Base-by-base conservation (phyloP, 306 rosid species). In the Sindora glabra region DNA sequence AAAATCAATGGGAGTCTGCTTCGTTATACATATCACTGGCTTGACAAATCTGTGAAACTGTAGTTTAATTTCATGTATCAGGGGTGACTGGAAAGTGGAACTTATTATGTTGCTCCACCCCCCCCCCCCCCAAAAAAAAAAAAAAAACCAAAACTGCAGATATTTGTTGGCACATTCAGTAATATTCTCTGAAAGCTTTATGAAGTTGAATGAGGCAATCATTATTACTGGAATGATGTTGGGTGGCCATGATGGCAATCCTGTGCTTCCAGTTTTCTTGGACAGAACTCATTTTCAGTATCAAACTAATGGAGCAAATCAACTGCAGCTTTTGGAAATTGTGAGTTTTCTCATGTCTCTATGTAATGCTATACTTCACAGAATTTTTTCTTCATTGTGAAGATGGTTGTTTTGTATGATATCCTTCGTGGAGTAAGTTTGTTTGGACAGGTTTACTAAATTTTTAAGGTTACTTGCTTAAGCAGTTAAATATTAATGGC, bases 281-380 rank as follows among this genome's bases (percentile, higher is more conserved):
- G 86, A 87, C 3, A 87, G 81, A 58, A 77, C 67, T 53, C 80
- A 68, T 24, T 77, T 70, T 38, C 83, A 66, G 26, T 86, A 79
- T 77, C 95, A 74, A 67, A 67, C 78, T 41, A 77, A 79, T 75
- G 75, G 73, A 12, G 77, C 96, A 62, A 86, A 79, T 76, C 95
- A 87, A 58, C 77, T 91, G 56, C 96, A 85, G 79, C 55, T 91
- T 83, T 85, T 76, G 86, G 86, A 67, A 91, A 74, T 41, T 63
- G 97, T 91, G 72, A 85, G 89, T 64, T 64, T 58, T 68, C 67
- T 46, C 30, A 23, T 33, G 50, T 60, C 24, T 51, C 72, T 41
- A 30, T 3, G 15, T 23, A 19, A 33, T 40, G 7, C 40, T 48
- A 37, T n/a, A n/a, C n/a, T n/a, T n/a, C n/a, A n/a, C n/a, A n/a